Base-by-base conservation (phyloP, 805 yeast genomes). In the Metschnikowia proteae region DNA sequence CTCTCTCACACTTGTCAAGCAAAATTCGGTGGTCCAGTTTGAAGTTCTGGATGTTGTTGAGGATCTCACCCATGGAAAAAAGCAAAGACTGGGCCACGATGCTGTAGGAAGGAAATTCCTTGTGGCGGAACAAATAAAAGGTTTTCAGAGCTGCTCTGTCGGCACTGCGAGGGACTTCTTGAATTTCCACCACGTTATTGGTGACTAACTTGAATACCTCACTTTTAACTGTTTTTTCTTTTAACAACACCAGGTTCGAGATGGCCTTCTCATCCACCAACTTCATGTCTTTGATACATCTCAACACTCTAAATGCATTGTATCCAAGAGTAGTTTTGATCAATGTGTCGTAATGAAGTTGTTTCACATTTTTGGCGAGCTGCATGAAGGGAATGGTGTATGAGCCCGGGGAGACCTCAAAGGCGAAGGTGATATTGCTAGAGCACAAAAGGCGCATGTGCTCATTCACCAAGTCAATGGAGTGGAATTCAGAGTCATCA, bases 91-190 rank as follows among this genome's bases (percentile, higher is more conserved):
- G 67, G 13, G 61, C 58, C 37, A 80, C 54, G 49, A 67, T 62
- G 9, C 61, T 60, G 46, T 66, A 65, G 7, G 75, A 64, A 17
- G 64, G 58, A 3, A 50, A 50, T 36, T 67, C 68, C 49, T 81
- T 82, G 56, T 82, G 85, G 60, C 89, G 78, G 75, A 89, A 94
- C 31, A 91, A 75, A 62, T 81, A 94, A 28, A 87, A 85, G 1
- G 97, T 85, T 56, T 96, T 82, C 36, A 88, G 82, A 0, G 97
- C 96, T 2, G 96, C 91, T 56, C 98, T 78, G 64, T 94, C 98
- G 25, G 82, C 84, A 6, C 96, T 85, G 59, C 92, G 80, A 9
- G 98, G 97, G 28, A 94, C 86, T 68, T 94, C 99, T 67, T 92
- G 98, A 33, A 91, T 77, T 62, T 92, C 96, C 17, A 91, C 71